Conservation (phyloP, 768 basidiomycete genomes). For the Boletus pseudo-olivaceus region DNA sequence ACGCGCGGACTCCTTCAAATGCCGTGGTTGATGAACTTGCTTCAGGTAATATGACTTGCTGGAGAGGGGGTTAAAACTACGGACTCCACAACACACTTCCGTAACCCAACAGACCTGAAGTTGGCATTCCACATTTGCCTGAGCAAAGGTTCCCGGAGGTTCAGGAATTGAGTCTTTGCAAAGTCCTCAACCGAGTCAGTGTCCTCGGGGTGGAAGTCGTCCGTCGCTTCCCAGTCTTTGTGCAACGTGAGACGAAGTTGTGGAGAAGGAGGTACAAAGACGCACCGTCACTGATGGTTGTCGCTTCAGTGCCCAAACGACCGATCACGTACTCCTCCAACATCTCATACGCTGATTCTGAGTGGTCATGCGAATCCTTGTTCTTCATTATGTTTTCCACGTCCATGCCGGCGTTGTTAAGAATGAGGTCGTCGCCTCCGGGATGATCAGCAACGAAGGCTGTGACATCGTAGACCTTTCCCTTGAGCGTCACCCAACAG, state of each 20-base stretch:
- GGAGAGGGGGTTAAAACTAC: slow-evolving; percentile 6
- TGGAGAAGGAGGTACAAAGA: slow-evolving; percentile 9
- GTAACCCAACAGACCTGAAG: slow-evolving; percentile 56
- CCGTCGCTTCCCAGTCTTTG: slow-evolving; percentile 83
- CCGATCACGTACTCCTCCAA: slow-evolving; percentile 86
- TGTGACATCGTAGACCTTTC: slow-evolving; percentile 90
- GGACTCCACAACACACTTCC: background rate
- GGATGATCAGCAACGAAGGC: slow-evolving; percentile 84
- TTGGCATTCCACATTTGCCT: slow-evolving; percentile 85
- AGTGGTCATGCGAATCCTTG: slow-evolving; percentile 79
- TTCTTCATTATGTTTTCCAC: slow-evolving; percentile 81
- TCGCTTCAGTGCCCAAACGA: slow-evolving; percentile 69
- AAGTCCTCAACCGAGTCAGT: slow-evolving; percentile 81
- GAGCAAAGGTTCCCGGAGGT: slow-evolving; percentile 80
- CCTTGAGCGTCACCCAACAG: slow-evolving; percentile 80
- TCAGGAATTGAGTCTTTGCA: slow-evolving; percentile 87
- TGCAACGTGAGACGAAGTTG: slow-evolving; percentile 6
- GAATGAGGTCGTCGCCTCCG: slow-evolving; percentile 89
- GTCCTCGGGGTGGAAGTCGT: slow-evolving; percentile 89
- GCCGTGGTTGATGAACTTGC: slow-evolving; percentile 96
- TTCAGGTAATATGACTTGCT: slow-evolving; percentile 94
- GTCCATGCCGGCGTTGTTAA: slow-evolving; percentile 81
- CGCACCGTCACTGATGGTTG: slow-evolving; percentile 75
- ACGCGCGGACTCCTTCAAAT: slow-evolving; percentile 76
- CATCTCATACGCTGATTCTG: slow-evolving; percentile 88